A percentile compares a stretch with the other conserved stretches of the same genome.
Conservation (phyloP, 2,329 filamentous ascomycete genomes). For the Sclerotinia borealis region DNA sequence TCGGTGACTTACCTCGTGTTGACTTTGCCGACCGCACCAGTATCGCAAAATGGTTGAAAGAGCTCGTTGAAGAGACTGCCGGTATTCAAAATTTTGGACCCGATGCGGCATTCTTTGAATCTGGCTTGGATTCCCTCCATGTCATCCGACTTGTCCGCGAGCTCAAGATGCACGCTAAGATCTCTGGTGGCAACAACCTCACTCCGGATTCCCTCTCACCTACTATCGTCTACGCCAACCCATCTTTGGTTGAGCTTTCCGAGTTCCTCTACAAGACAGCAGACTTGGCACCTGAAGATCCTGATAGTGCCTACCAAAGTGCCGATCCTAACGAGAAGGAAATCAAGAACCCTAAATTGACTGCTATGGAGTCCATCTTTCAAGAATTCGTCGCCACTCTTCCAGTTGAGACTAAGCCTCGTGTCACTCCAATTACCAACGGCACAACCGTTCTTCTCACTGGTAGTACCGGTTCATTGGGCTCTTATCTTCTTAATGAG, state of each 20-base stretch:
- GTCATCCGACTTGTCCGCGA: conserved; percentile 15
- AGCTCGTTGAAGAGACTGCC: conserved; percentile 9
- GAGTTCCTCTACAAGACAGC: conserved; percentile 12
- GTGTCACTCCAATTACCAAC: not conserved
- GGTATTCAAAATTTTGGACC: conserved; percentile 8
- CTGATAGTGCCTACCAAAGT: conserved; percentile 13
- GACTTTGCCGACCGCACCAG: conserved; percentile 11
- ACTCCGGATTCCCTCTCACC: conserved; percentile 9
- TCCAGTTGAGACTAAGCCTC: conserved; percentile 1
- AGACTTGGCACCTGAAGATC: conserved; percentile 6
- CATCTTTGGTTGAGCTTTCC: conserved; percentile 11
- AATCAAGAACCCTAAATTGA: conserved; percentile 1
- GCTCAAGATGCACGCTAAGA: conserved; percentile 12
- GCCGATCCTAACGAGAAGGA: conserved; percentile 5
- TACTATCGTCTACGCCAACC: conserved; percentile 13
- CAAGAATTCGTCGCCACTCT: conserved; percentile 13
- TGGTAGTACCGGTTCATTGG: conserved; percentile 43
- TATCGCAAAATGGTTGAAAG: conserved; percentile 12
- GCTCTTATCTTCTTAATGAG: conserved; percentile 40
- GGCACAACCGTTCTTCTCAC: conserved; percentile 35
- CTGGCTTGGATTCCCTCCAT: conserved; percentile 19
- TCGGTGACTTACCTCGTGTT: conserved; percentile 1
- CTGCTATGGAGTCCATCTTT: conserved; percentile 11
- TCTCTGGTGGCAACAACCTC: conserved; percentile 8
- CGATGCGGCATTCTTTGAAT: conserved; percentile 14